Conservation (phyloP, 2,329 filamentous ascomycete species). For the Ophiocordyceps unilateralis region DNA sequence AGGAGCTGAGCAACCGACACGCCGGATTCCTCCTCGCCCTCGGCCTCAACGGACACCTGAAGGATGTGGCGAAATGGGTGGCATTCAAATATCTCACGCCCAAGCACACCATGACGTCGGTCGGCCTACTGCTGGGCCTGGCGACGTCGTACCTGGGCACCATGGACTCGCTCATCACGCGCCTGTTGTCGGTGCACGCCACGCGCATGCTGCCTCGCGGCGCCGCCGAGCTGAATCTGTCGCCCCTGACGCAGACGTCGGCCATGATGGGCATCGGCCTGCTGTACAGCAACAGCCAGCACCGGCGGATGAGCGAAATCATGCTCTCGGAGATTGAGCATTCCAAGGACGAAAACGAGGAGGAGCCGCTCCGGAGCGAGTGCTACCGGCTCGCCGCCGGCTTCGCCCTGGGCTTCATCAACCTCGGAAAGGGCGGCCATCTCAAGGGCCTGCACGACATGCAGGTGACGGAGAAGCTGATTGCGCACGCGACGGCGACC, state of each 20-base stretch:
- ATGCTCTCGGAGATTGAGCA: slow-evolving; percentile 97
- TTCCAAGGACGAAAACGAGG: slow-evolving; percentile 61
- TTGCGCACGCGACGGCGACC: slow-evolving; percentile 70
- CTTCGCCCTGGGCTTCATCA: slow-evolving; percentile 86
- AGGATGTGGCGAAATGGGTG: slow-evolving; percentile 88
- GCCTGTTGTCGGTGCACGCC: slow-evolving; percentile 86
- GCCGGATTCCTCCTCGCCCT: slow-evolving; percentile 84
- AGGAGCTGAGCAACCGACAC: slow-evolving; percentile 86
- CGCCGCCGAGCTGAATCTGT: slow-evolving; percentile 85
- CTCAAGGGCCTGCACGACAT: slow-evolving; percentile 84
- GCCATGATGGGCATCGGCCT: slow-evolving; percentile 95
- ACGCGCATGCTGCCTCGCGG: slow-evolving; percentile 85
- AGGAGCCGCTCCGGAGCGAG: slow-evolving; percentile 75
- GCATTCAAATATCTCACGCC: slow-evolving; percentile 98
- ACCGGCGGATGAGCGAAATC: slow-evolving; percentile 95
- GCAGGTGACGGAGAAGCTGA: slow-evolving; percentile 73
- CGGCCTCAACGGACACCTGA: slow-evolving; percentile 88
- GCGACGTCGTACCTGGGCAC: slow-evolving; percentile 90
- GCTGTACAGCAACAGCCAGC: slow-evolving; percentile 86
- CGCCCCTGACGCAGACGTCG: slow-evolving; percentile 82
- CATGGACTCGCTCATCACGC: slow-evolving; percentile 91
- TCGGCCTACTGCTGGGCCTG: slow-evolving; percentile 80
- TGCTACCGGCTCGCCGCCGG: slow-evolving; percentile 92
- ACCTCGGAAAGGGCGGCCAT: slow-evolving; percentile 78
- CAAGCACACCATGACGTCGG: slow-evolving; percentile 98